Base-by-base conservation (phyloP, 2,329 filamentous ascomycete species). In the Xylaria sp. region DNA sequence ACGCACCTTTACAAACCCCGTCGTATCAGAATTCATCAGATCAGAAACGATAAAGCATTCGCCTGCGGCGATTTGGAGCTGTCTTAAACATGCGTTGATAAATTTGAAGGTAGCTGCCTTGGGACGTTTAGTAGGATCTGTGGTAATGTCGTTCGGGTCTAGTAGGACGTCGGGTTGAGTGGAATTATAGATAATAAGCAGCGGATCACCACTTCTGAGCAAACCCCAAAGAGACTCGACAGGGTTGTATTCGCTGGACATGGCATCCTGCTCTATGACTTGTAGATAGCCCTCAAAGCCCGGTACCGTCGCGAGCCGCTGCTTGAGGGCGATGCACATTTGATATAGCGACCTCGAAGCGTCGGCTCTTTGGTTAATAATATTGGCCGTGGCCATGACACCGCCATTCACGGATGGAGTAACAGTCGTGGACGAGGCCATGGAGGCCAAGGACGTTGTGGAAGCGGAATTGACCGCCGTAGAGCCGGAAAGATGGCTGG, bases 331-430 rank as follows among this genome's bases (percentile, higher is more conserved):
- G 73, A 97, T 87, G 80, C 96, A 98, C 80, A 97, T 97, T 81
- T 98, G 95, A 81, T 97, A 99, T 27, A 99, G 88, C 12, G 94
- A 98, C 68, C 91, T 88, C 65, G 93, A 93, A 73, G 96, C 94
- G 79, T 97, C 94, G 79, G 94, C 96, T 79, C 93, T 92, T 81
- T 95, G 93, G 82, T 99, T 99, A 85, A 99, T 97, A 80, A 99
- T 97, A 81, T 97, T 98, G 80, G 92, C 88, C 68, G 92, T 93
- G 69, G 94, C 92, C 76, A 93, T 84, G 70, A 94, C 88, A 53
- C 89, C 89, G 54, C 89, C 89, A 68, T 85, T 88, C 55, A 85
- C 82, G 10, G 76, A 72, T n/a, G 74, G 59, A 18, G 70, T 53
- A n/a, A 71, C 44, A 32, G 82, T 74, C 37, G 85, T 85, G 32